These are phyloP conservation scores for Plasmopara muralis DNA, from an alignment of 352 stramenopile genomes.

Conservation along the genomic window DNA sequence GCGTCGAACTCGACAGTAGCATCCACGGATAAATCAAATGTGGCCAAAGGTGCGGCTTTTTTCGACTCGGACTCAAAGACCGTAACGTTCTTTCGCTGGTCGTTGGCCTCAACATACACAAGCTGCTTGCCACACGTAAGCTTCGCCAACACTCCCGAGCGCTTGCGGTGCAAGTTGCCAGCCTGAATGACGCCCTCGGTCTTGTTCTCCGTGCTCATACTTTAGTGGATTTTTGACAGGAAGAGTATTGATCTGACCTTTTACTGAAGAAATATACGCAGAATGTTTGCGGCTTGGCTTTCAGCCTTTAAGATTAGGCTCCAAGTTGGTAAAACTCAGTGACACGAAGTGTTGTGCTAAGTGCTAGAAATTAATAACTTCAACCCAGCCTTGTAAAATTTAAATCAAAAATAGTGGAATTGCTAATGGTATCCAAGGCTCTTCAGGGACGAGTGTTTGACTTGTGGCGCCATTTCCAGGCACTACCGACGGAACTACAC, in stretches of 20 bases:
- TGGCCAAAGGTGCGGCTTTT: constrained; percentile 16
- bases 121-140: constrained; percentile 25
- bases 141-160: constrained; percentile 17
- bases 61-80: constrained; percentile 40
- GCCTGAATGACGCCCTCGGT: constrained; percentile 29
- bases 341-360: no score
- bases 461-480: constrained; percentile 29
- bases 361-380: no score
- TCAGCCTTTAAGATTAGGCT: no score
- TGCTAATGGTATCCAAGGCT: constrained; percentile 2
- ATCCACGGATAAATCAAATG: constrained; percentile 22
- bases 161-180: constrained; percentile 24
- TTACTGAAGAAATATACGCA: no score
- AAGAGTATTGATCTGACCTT: no score
- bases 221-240: no score
- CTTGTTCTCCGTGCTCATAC: constrained; percentile 4
- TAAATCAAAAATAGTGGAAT: background rate
- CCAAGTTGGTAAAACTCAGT: no score
- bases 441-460: constrained; percentile 37
- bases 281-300: no score
- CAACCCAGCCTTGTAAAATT: no score
- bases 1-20: constrained; percentile 26
- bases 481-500: constrained; percentile 11
- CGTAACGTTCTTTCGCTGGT: constrained; percentile 33
- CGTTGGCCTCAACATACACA: constrained; percentile 39